Conservation (phyloP, 2,329 filamentous ascomycete genomes). For the Colletotrichum orchidophilum region DNA sequence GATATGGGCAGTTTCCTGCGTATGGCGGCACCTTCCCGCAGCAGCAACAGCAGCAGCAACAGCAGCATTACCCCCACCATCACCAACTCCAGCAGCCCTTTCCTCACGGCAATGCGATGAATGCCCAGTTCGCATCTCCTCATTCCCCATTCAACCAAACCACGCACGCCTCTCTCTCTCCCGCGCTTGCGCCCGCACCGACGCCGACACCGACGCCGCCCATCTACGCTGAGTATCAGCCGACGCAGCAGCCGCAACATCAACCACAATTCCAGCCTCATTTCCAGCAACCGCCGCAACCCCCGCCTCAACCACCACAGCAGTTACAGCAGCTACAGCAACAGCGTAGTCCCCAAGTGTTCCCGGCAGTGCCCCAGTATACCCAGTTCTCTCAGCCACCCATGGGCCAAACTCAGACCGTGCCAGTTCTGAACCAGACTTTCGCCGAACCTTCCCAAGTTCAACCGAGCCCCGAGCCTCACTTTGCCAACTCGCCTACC, state of each 20-base stretch:
- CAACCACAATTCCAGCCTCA: conserved; percentile 31
- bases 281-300: conserved; percentile 28
- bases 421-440: conserved; percentile 22
- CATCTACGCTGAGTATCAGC: conserved; percentile 20
- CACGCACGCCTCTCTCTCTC: conserved; percentile 14
- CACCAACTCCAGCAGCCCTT: conserved; percentile 24
- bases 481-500: conserved; percentile 52
- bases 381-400: conserved; percentile 30
- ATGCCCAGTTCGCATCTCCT: conserved; percentile 21
- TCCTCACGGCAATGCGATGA: conserved; percentile 19
- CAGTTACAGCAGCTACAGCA: conserved; percentile 9
- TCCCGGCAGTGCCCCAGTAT: conserved; percentile 25
- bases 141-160: conserved; percentile 21
- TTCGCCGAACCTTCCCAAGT: conserved; percentile 21
- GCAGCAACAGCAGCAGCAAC: conserved; percentile 38
- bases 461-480: conserved; percentile 49
- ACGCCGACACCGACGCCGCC: background rate
- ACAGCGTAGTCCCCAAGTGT: conserved; percentile 9
- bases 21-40: conserved; percentile 39
- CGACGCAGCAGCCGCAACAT: conserved; percentile 29
- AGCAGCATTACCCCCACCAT: conserved; percentile 8
- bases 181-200: conserved; percentile 26
- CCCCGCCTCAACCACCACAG: conserved; percentile 4
- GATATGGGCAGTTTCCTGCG: conserved; percentile 32
- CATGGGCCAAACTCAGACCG: conserved; percentile 21